Base-by-base conservation (phyloP, 2,329 filamentous ascomycete genomes). In the Colletotrichum tofieldiae region DNA sequence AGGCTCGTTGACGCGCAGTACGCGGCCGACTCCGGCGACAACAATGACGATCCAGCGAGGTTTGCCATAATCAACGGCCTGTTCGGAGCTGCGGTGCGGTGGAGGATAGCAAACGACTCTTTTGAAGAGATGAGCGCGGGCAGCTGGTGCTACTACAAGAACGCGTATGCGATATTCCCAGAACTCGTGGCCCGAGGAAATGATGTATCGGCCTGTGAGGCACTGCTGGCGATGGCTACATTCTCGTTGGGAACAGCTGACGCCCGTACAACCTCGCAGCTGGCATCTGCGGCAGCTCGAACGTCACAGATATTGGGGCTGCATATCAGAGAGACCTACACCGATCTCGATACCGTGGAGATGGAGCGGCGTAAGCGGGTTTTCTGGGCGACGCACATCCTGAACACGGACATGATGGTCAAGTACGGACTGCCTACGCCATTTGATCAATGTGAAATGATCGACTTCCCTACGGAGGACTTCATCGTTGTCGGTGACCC, bases 61-160 rank as follows among this genome's bases (percentile, higher is more conserved):
- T 66, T 71, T 41, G 65, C 62, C 12, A 59, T 63, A n/a, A 32
- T 61, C 2, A 70, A 70, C 18, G 70, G 49, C 20, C 47, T 62
- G 4, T 66, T 74, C 39, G 70, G 54, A 5, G 20, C 62, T 5
- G 65, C 64, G 1, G n/a, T 72, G 5, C 71, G 41, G 14, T 72
- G 59, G 51, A 65, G 65, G 39, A 63, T 29, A 12, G 49, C 65
- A 18, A 74, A 74, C 32, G 59, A 72, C 12, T 68, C 70, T 2
- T 52, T 70, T 23, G 37, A 58, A 23, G 18, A 47, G n/a, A 35
- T 73, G 45, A 35, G 49, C 35, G 45, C 35, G 4, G 39, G 56
- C 20, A 56, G 54, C 26, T 73, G 70, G 72, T 51, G 54, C 14
- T 74, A 47, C 39, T 70, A 54, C 70, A 74, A 73, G 61, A 74